Conservation (phyloP, 768 basidiomycete species). For the Pleurotus citrinopileatus region DNA sequence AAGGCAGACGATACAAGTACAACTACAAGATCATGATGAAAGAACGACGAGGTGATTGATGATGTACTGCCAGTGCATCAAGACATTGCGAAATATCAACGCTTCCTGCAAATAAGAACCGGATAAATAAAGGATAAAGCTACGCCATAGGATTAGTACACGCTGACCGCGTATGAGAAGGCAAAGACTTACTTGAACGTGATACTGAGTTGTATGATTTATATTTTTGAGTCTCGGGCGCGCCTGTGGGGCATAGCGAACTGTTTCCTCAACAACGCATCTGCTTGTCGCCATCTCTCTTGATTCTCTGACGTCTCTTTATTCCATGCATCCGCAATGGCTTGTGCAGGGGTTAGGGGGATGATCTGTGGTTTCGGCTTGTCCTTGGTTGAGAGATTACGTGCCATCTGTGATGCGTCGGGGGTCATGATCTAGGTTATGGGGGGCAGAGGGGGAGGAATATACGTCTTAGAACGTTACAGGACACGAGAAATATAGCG, state of each 20-base stretch:
- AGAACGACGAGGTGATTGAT: neutral
- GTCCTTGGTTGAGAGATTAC: slow-evolving; percentile 21
- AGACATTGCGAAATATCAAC: neutral
- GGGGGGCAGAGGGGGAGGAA: slow-evolving; percentile 21
- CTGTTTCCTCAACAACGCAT: slow-evolving; percentile 17
- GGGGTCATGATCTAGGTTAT: slow-evolving; percentile 38
- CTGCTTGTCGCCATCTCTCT: slow-evolving; percentile 50
- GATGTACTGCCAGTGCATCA: neutral
- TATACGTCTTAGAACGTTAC: slow-evolving; percentile 27
- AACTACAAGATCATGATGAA: neutral
- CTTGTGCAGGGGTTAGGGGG: slow-evolving; percentile 49
- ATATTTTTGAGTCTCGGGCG: slow-evolving; percentile 7
- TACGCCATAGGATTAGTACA: neutral
- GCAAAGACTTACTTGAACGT: neutral
- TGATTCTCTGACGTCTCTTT: slow-evolving; percentile 57
- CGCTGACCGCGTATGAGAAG: neutral
- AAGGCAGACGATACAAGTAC: neutral
- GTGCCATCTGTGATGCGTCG: slow-evolving; percentile 22
- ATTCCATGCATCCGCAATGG: slow-evolving; percentile 70
- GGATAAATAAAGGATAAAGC: neutral
- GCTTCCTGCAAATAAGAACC: neutral
- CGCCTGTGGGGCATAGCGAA: slow-evolving; percentile 3
- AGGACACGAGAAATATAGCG: slow-evolving; percentile 23
- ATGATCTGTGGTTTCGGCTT: slow-evolving; percentile 27
- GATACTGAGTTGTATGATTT: neutral